Evolutionary conservation across 108 stramenopile species (phyloP).

Genomic region (Skeletonema tropicum): DNA sequence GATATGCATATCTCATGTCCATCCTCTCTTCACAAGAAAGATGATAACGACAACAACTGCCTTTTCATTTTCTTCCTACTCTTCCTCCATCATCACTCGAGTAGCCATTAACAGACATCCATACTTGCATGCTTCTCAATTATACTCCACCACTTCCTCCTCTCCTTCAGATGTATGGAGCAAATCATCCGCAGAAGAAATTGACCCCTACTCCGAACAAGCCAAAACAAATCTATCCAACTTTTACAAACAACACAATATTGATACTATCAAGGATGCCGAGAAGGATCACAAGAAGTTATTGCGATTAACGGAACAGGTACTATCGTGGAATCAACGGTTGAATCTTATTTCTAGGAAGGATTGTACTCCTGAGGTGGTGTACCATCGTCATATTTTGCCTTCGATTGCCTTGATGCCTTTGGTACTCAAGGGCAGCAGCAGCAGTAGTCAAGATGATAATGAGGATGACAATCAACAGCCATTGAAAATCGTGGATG

Average conservation of each 20-base stretch:
- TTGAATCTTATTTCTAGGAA: slow-evolving; percentile 85
- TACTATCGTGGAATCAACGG: slow-evolving; percentile 81
- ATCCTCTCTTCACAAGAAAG: background rate
- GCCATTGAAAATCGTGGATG: slow-evolving; percentile 60
- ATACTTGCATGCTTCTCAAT: slow-evolving; percentile 7
- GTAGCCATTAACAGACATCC: background rate
- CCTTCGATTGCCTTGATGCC: slow-evolving; percentile 73
- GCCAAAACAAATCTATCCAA: slow-evolving; percentile 29
- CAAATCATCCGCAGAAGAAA: slow-evolving; percentile 3
- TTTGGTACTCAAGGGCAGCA: slow-evolving; percentile 24
- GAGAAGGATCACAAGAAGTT: slow-evolving; percentile 53
- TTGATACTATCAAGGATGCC: background rate
- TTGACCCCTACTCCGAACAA: slow-evolving; percentile 37
- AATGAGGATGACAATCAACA: background rate
- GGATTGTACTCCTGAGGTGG: slow-evolving; percentile 64
- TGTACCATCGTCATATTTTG: slow-evolving; percentile 81
- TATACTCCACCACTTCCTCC: background rate
- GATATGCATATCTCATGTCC: background rate
- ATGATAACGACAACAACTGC: background rate
- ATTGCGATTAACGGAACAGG: slow-evolving; percentile 53
- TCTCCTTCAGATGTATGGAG: background rate
- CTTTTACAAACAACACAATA: slow-evolving; percentile 14
- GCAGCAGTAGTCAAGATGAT: background rate
- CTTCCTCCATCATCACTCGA: background rate
- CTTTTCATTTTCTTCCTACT: background rate